Evolutionary conservation across 2,329 filamentous ascomycete species (phyloP).

Genomic region (Scytalidium sp.): DNA sequence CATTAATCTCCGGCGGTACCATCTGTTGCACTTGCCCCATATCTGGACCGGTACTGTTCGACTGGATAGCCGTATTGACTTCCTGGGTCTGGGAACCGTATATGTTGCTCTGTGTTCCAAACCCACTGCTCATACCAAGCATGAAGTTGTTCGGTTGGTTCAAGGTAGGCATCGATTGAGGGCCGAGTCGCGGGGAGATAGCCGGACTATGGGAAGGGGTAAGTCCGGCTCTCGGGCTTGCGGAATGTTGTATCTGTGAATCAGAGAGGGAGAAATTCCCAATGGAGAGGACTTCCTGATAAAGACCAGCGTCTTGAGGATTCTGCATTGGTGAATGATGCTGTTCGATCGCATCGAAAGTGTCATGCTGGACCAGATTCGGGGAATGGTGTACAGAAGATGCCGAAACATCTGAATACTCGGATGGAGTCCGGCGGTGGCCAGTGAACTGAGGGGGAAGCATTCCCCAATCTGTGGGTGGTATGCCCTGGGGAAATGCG

Average conservation of each 20-base stretch:
- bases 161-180: slow-evolving; percentile 53
- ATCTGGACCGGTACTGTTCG: slow-evolving; percentile 48
- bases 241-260: slow-evolving; percentile 44
- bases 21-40: slow-evolving; percentile 70
- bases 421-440: slow-evolving; percentile 85
- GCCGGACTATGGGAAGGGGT: slow-evolving; percentile 76
- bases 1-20: slow-evolving; percentile 92
- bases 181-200: slow-evolving; percentile 59
- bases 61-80: slow-evolving; percentile 41
- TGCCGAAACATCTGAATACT: slow-evolving; percentile 86
- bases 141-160: slow-evolving; percentile 41
- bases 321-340: slow-evolving; percentile 78
- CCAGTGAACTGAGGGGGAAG: slow-evolving; percentile 64
- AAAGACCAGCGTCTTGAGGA: slow-evolving; percentile 68
- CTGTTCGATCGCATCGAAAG: slow-evolving; percentile 69
- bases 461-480: slow-evolving; percentile 55
- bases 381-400: slow-evolving; percentile 84
- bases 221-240: slow-evolving; percentile 67
- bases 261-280: slow-evolving; percentile 79
- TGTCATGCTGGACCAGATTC: slow-evolving; percentile 73
- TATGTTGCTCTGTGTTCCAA: slow-evolving; percentile 43
- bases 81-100: slow-evolving; percentile 47
- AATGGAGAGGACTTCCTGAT: slow-evolving; percentile 75
- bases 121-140: slow-evolving; percentile 45
- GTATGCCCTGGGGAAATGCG: slow-evolving; percentile 48